A percentile compares a stretch with the other conserved stretches of the same genome.
Evolutionary conservation across 2,329 filamentous ascomycete species (phyloP).

Genomic region (Piedraia hortae): DNA sequence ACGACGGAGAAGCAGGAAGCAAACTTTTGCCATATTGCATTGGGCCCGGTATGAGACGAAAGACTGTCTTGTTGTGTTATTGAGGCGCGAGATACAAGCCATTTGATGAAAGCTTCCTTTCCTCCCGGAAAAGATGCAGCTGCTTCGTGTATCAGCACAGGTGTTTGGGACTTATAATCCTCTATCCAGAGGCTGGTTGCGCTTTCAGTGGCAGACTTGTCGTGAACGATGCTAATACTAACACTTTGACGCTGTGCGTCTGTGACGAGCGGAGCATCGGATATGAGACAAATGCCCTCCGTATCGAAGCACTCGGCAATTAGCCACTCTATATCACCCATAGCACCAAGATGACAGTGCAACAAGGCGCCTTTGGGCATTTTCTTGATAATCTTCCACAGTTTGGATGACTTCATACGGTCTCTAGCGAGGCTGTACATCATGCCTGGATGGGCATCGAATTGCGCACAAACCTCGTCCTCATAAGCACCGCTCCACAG

Average conservation of each 20-base stretch:
- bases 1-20: conserved; percentile 43
- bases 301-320: conserved; percentile 42
- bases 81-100: conserved; percentile 46
- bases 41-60: conserved; percentile 55
- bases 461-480: conserved; percentile 34
- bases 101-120: conserved; percentile 41
- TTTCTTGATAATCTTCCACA: conserved; percentile 59
- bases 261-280: conserved; percentile 28
- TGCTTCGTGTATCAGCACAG: conserved; percentile 30
- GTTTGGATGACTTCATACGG: conserved; percentile 57
- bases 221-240: conserved; percentile 27
- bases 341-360: conserved; percentile 74
- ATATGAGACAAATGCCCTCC: conserved; percentile 44
- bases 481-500: conserved; percentile 54
- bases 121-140: conserved; percentile 56
- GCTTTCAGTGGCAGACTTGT: conserved; percentile 9
- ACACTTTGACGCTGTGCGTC: conserved; percentile 26
- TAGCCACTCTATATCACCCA: conserved; percentile 66
- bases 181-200: conserved; percentile 34
- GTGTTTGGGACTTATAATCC: conserved; percentile 30
- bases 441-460: conserved; percentile 57
- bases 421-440: conserved; percentile 72
- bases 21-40: conserved; percentile 70
- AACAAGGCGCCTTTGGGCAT: conserved; percentile 77
- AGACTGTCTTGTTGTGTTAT: conserved; percentile 47